Conservation (phyloP, 176 grass and related monocot genomes). For the Dendrocalamus sinicus region DNA sequence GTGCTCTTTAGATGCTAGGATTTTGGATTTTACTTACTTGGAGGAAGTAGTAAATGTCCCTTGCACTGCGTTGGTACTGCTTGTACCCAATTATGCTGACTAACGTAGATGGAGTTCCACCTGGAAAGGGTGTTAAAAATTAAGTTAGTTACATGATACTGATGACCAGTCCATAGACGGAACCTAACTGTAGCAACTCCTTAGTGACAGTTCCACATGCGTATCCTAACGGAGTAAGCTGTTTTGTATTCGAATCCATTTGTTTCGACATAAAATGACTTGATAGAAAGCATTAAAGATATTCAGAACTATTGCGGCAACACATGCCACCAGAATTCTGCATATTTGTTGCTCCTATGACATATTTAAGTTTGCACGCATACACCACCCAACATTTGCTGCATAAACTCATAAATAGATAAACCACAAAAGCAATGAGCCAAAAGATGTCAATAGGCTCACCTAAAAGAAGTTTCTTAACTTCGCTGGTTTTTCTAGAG, state of each 20-base stretch:
- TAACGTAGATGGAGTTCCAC: slow-evolving; percentile 83
- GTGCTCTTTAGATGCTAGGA: neutral
- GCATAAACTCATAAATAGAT: slow-evolving; percentile 31
- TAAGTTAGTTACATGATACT: slow-evolving; percentile 22
- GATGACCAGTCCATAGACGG: neutral
- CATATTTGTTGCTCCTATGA: slow-evolving; percentile 15
- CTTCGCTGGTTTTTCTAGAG: slow-evolving; percentile 90
- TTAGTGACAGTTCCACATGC: neutral
- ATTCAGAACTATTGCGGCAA: slow-evolving; percentile 15
- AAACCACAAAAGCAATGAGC: slow-evolving; percentile 3
- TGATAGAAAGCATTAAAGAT: slow-evolving; percentile 23
- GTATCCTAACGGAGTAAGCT: neutral
- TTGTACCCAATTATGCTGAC: slow-evolving; percentile 94
- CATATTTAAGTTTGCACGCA: slow-evolving; percentile 16
- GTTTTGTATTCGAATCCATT: neutral
- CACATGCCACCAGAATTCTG: slow-evolving; percentile 1
- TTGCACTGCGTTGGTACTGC: slow-evolving; percentile 72
- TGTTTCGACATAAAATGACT: neutral
- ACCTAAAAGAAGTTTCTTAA: slow-evolving; percentile 98
- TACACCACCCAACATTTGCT: slow-evolving; percentile 6
- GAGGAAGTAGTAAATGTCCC: slow-evolving; percentile 95
- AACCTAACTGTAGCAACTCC: neutral
- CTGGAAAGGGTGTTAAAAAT: slow-evolving; percentile 52
- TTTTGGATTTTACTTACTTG: slow-evolving; percentile 67
- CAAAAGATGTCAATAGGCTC: slow-evolving; percentile 37